Evolutionary conservation across 768 basidiomycete species (phyloP).

Genomic region (Rhodotorula graminis): DNA sequence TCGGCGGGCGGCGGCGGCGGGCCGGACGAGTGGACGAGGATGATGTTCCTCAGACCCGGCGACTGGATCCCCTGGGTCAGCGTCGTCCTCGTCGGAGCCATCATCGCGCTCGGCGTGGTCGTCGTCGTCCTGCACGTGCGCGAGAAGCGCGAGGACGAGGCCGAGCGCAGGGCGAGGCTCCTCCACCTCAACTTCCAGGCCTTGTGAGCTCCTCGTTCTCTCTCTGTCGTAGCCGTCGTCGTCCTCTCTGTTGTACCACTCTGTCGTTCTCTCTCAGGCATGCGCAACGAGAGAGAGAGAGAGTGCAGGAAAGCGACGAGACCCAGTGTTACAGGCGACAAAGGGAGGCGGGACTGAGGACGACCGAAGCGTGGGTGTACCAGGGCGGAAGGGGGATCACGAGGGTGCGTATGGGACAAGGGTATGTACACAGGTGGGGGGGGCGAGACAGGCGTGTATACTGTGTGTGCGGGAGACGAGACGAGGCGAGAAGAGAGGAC

Average conservation of each 20-base stretch:
- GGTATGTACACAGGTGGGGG: too few species aligned
- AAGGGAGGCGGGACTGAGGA: too few species aligned
- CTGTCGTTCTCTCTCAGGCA: background rate
- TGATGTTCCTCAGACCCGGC: slow-evolving; percentile 86
- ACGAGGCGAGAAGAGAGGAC: too few species aligned
- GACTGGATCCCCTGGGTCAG: slow-evolving; percentile 98
- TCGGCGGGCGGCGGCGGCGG: slow-evolving; percentile 43
- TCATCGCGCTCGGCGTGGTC: slow-evolving; percentile 67
- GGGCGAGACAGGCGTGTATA: too few species aligned
- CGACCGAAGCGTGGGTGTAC: too few species aligned
- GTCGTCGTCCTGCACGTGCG: slow-evolving; percentile 82
- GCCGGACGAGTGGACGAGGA: slow-evolving; percentile 63
- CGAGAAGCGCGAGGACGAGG: slow-evolving; percentile 94
- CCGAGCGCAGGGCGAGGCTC: slow-evolving; percentile 78
- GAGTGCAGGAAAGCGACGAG: too few species aligned
- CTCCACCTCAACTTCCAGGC: slow-evolving; percentile 98
- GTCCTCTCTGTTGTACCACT: background rate
- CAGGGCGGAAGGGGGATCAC: too few species aligned
- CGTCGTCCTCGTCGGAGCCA: slow-evolving; percentile 71
- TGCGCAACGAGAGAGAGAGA: too few species aligned
- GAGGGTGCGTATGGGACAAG: too few species aligned
- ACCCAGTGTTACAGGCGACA: too few species aligned
- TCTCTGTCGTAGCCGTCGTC: too few species aligned
- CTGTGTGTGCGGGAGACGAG: too few species aligned
- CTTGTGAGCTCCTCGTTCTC: slow-evolving; percentile 52